Evolutionary conservation across 768 basidiomycete genomes (phyloP).

Genomic region (Solioccasus polychromus): DNA sequence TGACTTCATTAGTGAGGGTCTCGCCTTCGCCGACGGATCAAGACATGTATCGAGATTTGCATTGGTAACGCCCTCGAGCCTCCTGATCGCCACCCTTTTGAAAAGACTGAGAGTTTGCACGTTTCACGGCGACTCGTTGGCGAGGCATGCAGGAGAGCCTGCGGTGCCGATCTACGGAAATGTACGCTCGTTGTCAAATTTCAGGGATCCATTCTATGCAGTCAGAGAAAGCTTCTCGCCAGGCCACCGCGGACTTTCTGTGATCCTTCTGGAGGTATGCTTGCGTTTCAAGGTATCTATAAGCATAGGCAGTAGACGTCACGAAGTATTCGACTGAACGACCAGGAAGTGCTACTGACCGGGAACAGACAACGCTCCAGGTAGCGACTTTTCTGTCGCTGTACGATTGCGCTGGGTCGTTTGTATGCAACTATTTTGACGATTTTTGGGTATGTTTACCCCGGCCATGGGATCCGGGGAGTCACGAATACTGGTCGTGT

Average conservation of each 20-base stretch:
- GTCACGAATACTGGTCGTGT: constrained; percentile 22
- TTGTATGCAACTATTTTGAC: no score
- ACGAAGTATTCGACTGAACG: no score
- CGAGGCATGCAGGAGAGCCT: constrained; percentile 12
- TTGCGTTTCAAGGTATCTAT: constrained; percentile 11
- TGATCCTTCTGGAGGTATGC: constrained; percentile 2
- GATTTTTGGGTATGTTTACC: no score
- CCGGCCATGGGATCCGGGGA: neutral
- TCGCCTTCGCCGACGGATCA: constrained; percentile 17
- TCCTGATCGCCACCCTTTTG: constrained; percentile 12
- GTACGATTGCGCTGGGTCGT: no score
- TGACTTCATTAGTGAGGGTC: constrained; percentile 18
- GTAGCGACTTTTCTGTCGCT: no score
- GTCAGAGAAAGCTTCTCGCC: constrained; percentile 7
- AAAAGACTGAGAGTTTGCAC: constrained; percentile 7
- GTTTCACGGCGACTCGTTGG: constrained; percentile 6
- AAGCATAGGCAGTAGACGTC: constrained; percentile 8
- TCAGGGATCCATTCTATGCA: constrained; percentile 1
- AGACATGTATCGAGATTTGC: constrained; percentile 21
- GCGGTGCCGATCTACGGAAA: constrained; percentile 16
- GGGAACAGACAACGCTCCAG: no score
- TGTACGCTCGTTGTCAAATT: constrained; percentile 1
- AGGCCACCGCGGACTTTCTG: constrained; percentile 22
- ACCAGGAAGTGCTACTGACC: no score
- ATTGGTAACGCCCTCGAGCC: constrained; percentile 3